Evolutionary conservation across 2,329 filamentous ascomycete species (phyloP).

Genomic region (Fragosphaeria purpurea): DNA sequence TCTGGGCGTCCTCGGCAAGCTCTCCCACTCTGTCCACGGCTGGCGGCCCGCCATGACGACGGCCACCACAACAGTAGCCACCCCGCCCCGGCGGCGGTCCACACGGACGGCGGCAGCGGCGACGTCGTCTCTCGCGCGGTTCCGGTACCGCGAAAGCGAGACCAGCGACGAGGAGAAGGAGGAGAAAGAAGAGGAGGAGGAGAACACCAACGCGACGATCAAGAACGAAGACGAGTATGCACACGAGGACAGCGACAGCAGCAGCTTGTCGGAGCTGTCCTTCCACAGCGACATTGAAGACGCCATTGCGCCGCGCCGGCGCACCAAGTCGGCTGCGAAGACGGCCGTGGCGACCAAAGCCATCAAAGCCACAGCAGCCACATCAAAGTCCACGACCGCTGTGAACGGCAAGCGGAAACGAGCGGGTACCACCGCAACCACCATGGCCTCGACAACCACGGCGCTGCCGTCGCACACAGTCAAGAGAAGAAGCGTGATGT

Average conservation of each 20-base stretch:
- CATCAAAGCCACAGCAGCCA: neutral
- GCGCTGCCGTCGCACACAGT: constrained; percentile 16
- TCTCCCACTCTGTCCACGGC: too few relatives aligned
- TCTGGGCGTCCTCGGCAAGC: too few relatives aligned
- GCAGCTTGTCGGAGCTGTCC: constrained; percentile 12
- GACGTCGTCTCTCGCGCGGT: constrained; percentile 9
- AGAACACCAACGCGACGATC: neutral
- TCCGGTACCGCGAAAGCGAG: constrained; percentile 11
- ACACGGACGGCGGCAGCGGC: constrained; percentile 4
- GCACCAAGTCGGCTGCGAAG: constrained; percentile 2
- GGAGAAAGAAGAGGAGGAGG: neutral
- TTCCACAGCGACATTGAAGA: constrained; percentile 25
- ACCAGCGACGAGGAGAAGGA: constrained; percentile 1
- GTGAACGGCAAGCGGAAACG: constrained; percentile 22
- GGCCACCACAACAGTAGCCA: neutral
- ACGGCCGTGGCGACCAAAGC: neutral
- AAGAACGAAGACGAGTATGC: constrained; percentile 1
- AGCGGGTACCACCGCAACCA: constrained; percentile 17
- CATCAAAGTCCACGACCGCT: neutral
- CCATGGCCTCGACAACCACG: constrained; percentile 20
- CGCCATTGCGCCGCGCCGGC: constrained; percentile 15
- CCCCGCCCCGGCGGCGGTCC: constrained; percentile 7
- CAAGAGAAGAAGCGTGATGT: neutral
- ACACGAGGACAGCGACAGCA: constrained; percentile 2
- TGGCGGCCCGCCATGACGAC: neutral